phyloP scores from a whole-genome alignment of 805 yeast species.

The Nakazawaea molendinolei region DNA sequence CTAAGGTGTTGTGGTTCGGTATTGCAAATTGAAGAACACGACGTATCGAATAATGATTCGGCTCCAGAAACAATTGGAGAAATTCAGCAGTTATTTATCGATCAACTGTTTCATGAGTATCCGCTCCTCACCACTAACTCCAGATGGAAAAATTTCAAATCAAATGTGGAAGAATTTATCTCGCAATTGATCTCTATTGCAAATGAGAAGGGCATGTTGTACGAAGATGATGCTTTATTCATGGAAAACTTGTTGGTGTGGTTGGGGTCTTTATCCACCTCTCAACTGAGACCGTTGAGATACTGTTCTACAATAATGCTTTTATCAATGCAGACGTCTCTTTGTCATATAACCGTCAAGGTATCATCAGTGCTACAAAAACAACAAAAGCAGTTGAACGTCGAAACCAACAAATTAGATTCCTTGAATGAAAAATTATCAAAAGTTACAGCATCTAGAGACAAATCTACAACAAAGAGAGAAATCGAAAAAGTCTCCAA shows the following conservation, averaged over 20 bases:
- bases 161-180: slow-evolving; percentile 51
- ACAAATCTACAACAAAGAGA: slow-evolving; percentile 20
- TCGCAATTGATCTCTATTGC: slow-evolving; percentile 41
- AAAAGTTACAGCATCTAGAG: slow-evolving; percentile 19
- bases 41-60: slow-evolving; percentile 60
- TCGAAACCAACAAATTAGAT: slow-evolving; percentile 26
- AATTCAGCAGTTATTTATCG: slow-evolving; percentile 53
- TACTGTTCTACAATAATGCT: slow-evolving; percentile 56
- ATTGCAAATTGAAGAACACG: slow-evolving; percentile 64
- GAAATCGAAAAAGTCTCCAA: slow-evolving; percentile 28
- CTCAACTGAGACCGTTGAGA: slow-evolving; percentile 65
- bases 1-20: slow-evolving; percentile 70
- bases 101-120: slow-evolving; percentile 61
- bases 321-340: slow-evolving; percentile 50
- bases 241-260: slow-evolving; percentile 60
- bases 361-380: slow-evolving; percentile 32
- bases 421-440: slow-evolving; percentile 21
- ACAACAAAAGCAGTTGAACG: slow-evolving; percentile 35
- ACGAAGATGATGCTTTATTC: slow-evolving; percentile 35
- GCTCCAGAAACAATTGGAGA: slow-evolving; percentile 72
- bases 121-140: slow-evolving; percentile 52
- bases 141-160: slow-evolving; percentile 42
- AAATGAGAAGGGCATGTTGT: slow-evolving; percentile 58
- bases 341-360: slow-evolving; percentile 44
- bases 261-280: slow-evolving; percentile 67